Base-by-base conservation (phyloP, 73 alveolate species). In the Paramecium primaurelia region DNA sequence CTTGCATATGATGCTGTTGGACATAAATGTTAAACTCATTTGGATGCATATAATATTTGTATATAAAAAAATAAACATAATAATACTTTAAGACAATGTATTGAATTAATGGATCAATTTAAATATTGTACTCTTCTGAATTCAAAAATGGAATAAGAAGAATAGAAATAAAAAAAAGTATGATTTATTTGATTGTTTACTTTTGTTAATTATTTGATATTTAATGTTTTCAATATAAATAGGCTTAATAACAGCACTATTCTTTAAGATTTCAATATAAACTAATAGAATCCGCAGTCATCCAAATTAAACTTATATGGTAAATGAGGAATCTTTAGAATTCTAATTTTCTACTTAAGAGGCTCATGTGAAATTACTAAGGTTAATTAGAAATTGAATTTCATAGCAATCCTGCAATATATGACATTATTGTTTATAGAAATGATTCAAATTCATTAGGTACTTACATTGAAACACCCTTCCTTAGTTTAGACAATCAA, bases 101-200 rank as follows among this genome's bases (percentile, higher is more conserved):
- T 64, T 12, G 47, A 64, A 64, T 64, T 64, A n/a, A 64, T 64
- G 84, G 84, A 64, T 64, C 51, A 28, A 64, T 64, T 64, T 64
- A 28, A 28, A 32, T 28, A 11, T 64, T 64, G 84, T n/a, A 64
- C 28, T 28, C 28, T 64, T 32, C 47, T 64, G 12, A 64, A 28
- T 64, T 51, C 84, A 4, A 54, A 54, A 34, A 5, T 54, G 36
- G 6, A 6, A 4, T 1, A 54, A 54, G 4, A n/a, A 18, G 14
- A 54, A 54, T 54, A 54, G 69, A 54, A 54, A 22, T 0, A 1
- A 5, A 54, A 54, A 18, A 34, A 54, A 54, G 22, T 16, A 18
- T 54, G 69, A 54, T 54, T 54, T n/a, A 54, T 54, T 54, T 54
- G 16, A 18, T 3, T 4, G 69, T n/a, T 7, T 54, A 16, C 20